Conservation (phyloP, 192 early-diverging fungal species). For the Gamsiella multidivaricata region DNA sequence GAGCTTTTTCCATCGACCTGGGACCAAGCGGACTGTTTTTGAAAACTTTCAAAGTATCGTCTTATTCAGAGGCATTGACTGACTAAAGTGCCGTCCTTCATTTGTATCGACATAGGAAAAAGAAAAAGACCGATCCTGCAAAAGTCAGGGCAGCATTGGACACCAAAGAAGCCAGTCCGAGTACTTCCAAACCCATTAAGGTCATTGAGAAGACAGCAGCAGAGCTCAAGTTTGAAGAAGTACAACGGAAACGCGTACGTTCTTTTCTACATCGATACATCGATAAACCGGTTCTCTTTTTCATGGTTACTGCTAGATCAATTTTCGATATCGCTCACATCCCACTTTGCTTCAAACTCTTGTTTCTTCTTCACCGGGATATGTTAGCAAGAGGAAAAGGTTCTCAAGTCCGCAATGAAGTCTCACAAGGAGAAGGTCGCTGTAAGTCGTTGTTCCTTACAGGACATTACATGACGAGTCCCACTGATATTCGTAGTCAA, state of each 20-base stretch:
- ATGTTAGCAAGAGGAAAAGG: constrained; percentile 74
- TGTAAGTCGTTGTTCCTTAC: constrained; percentile 47
- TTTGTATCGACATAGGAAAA: constrained; percentile 54
- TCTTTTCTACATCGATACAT: not conserved
- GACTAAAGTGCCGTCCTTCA: not conserved
- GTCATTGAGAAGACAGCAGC: constrained; percentile 72
- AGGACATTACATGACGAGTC: not conserved
- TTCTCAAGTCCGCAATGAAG: constrained; percentile 69
- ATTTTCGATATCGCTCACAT: no score
- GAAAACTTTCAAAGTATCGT: not conserved
- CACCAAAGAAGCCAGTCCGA: constrained; percentile 21
- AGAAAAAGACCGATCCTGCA: constrained; percentile 57
- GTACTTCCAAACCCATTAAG: constrained; percentile 31
- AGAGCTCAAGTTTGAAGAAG: constrained; percentile 78
- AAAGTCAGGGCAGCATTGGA: constrained; percentile 50
- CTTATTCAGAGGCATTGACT: not conserved
- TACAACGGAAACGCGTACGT: constrained; percentile 70
- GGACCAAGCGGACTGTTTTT: constrained; percentile 5
- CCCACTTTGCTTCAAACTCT: no score
- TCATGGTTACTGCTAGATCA: no score
- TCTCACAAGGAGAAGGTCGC: constrained; percentile 83
- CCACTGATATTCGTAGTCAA: no score
- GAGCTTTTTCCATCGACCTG: not conserved
- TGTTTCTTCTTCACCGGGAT: no score
- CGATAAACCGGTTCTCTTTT: not conserved